A percentile compares a stretch with the other conserved stretches of the same genome.
phyloP scores from a whole-genome alignment of 352 stramenopile genomes.

The Phytophthora megakarya region DNA sequence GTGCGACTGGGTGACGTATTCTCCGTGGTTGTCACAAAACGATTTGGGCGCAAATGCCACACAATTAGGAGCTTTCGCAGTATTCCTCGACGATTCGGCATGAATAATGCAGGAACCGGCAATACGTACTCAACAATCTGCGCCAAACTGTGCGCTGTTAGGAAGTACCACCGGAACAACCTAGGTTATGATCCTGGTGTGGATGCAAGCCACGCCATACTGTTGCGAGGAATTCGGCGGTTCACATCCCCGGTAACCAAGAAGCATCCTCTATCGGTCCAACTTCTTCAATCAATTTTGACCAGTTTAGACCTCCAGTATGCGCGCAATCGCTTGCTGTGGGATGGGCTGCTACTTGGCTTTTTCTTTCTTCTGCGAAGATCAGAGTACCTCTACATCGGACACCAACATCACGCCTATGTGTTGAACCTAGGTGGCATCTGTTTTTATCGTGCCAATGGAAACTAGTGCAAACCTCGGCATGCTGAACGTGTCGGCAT shows the following conservation, averaged over 20 bases:
- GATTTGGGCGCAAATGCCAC: constrained; percentile 5
- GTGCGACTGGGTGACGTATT: constrained; percentile 9
- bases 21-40: background rate
- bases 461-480: too few species aligned
- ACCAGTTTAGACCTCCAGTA: constrained; percentile 6
- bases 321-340: constrained; percentile 10
- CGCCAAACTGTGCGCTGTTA: constrained; percentile 10
- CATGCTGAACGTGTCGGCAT: too few species aligned
- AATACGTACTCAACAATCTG: constrained; percentile 21
- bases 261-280: constrained; percentile 14
- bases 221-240: constrained; percentile 15
- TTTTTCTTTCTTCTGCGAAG: constrained; percentile 25
- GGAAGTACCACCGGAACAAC: constrained; percentile 17
- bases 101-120: constrained; percentile 5
- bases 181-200: constrained; percentile 22
- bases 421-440: constrained; percentile 4
- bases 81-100: constrained; percentile 11
- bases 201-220: constrained; percentile 16
- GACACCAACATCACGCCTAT: constrained; percentile 18
- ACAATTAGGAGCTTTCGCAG: constrained; percentile 10
- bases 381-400: constrained; percentile 26
- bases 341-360: constrained; percentile 17
- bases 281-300: constrained; percentile 5
- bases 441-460: background rate
- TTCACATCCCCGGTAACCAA: constrained; percentile 15